phyloP scores from a whole-genome alignment of 768 basidiomycete genomes.

The Russula compacta region DNA sequence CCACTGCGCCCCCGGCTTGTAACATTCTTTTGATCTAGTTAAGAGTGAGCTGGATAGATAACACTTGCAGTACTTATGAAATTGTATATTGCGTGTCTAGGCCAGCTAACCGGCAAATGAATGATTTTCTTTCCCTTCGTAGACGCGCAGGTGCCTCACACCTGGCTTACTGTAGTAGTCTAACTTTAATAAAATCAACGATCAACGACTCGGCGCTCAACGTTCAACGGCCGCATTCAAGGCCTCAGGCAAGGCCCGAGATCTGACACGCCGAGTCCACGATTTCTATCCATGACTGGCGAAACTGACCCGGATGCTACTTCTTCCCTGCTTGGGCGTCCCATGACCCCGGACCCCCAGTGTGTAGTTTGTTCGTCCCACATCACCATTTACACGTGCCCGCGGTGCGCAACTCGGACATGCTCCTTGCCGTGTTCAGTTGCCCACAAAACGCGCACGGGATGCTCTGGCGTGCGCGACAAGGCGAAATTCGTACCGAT shows the following conservation, averaged over 20 bases:
- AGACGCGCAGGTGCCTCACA: too few species aligned
- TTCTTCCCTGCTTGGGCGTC: conserved; percentile 6
- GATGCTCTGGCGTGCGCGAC: conserved; percentile 67
- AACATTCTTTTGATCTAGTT: too few species aligned
- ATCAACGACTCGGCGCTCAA: too few species aligned
- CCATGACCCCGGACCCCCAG: conserved; percentile 12
- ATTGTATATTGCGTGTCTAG: neutral
- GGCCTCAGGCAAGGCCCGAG: neutral
- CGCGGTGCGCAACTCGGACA: conserved; percentile 58
- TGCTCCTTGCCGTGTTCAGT: conserved; percentile 66
- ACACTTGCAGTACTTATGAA: neutral
- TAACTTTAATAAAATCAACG: neutral
- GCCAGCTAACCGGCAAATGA: neutral
- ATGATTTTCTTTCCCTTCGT: too few species aligned
- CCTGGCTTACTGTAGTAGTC: too few species aligned
- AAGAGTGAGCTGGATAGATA: neutral
- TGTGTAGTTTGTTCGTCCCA: conserved; percentile 10
- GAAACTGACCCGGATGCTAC: neutral
- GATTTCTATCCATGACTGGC: neutral
- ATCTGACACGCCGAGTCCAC: neutral
- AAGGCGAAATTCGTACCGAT: conserved; percentile 67
- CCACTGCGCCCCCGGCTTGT: too few species aligned
- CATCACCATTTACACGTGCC: conserved; percentile 64
- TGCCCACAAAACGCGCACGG: conserved; percentile 51
- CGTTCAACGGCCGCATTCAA: too few species aligned